Base-by-base conservation (phyloP, 306 rosid species). In the Ammopiptanthus mongolicus region DNA sequence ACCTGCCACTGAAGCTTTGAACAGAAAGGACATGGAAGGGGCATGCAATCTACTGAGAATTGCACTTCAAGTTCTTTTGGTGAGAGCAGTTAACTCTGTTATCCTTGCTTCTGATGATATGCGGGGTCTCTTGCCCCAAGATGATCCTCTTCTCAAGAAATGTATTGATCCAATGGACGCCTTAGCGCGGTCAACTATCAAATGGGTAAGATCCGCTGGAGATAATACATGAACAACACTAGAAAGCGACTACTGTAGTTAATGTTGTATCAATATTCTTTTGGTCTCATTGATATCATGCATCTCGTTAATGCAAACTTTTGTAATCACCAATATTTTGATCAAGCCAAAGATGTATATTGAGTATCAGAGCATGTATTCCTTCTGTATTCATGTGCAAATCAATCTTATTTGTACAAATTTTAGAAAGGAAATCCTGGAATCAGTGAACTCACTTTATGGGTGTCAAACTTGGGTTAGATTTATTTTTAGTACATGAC, bases 21-120 rank as follows among this genome's bases (percentile, higher is more conserved):
- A 82, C 72, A 78, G 93, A 81, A 88, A 88, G 23, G 97, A 92
- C 81, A 84, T 85, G 75, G 89, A 92, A 88, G 98, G 93, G 55
- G 93, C 96, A 23, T 77, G 82, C 71, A 92, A 88, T 73, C 88
- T 90, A 44, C 75, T 88, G 65, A 83, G 93, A 85, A 87, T 93
- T 52, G 90, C 91, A 0, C 89, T 92, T 74, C 93, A 86, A 73
- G 90, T 88, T 88, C 93, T 92, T 82, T 56, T 90, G 55, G 89
- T 90, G 60, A 88, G 93, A 68, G 97, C 89, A 29, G 92, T 84
- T 41, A 92, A 83, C 70, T 74, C 76, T 37, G 69, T 92, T 17
- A 80, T 92, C 69, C 86, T 92, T 69, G 97, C 93, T 60, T 88
- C 87, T 3, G 93, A 86, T 52, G 91, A 90, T 60, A 76, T 88